Percentiles rank a stretch among this genome's conserved stretches.
Evolutionary conservation across 306 rosid genomes (phyloP).

Genomic region (Fragaria vesca): DNA sequence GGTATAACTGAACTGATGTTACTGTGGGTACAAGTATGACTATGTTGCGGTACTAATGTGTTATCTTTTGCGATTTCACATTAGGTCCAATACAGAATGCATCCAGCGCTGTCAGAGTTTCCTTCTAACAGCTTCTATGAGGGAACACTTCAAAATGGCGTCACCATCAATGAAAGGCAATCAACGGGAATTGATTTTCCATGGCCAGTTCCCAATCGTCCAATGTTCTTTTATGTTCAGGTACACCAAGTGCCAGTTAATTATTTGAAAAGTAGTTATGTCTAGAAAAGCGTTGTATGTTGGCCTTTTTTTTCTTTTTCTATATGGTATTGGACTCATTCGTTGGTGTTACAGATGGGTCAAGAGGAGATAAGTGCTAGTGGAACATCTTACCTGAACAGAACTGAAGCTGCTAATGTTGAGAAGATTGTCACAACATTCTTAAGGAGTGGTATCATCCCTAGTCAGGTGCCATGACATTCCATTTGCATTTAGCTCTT

Average conservation of each 20-base stretch:
- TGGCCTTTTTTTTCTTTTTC: neutral
- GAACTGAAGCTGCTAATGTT: constrained; percentile 99
- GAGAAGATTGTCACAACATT: constrained; percentile 98
- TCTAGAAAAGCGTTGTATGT: neutral
- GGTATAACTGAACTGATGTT: neutral
- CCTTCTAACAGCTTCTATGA: constrained; percentile 98
- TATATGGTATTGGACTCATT: constrained; percentile 1
- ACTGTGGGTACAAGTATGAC: neutral
- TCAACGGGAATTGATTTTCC: constrained; percentile 96
- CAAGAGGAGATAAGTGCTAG: constrained; percentile 99
- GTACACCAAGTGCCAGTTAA: constrained; percentile 34
- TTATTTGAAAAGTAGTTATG: neutral
- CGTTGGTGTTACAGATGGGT: constrained; percentile 75
- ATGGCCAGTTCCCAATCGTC: constrained; percentile 99
- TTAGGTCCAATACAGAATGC: constrained; percentile 99
- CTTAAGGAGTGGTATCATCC: constrained; percentile 95
- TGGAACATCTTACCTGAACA: constrained; percentile 93
- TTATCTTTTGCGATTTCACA: constrained; percentile 20
- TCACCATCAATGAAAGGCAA: constrained; percentile 92
- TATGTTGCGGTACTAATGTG: neutral
- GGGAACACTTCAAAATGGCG: constrained; percentile 98
- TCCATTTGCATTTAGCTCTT: constrained; percentile 9
- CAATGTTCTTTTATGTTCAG: constrained; percentile 99
- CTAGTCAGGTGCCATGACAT: constrained; percentile 67
- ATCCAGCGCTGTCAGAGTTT: constrained; percentile 93